Conservation (phyloP, 495 filamentous ascomycete genomes). For the Trichoderma erinaceum region DNA sequence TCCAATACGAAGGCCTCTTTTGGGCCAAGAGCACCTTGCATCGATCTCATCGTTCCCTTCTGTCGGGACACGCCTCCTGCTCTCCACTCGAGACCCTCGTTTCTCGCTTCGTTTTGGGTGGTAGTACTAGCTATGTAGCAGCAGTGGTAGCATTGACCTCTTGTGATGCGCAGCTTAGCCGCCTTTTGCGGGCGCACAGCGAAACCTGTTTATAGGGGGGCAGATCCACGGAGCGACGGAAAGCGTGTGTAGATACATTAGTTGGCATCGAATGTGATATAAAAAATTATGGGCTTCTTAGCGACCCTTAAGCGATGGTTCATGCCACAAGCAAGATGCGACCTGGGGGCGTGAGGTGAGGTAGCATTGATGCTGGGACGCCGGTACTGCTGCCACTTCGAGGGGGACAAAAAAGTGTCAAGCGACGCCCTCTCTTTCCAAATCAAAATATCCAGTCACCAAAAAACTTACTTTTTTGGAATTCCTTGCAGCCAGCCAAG, state of each 20-base stretch:
- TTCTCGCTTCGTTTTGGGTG: not conserved
- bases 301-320: not conserved
- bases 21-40: not conserved
- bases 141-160: not conserved
- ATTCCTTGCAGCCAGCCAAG: not conserved
- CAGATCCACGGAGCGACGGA: too few species aligned
- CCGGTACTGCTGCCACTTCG: too few species aligned
- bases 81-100: not conserved
- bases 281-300: not conserved
- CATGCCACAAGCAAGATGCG: not conserved
- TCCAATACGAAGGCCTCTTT: not conserved
- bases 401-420: not conserved
- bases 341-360: not conserved
- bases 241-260: not conserved
- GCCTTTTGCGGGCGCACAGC: not conserved
- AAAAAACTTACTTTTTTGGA: too few species aligned
- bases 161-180: not conserved
- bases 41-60: constrained; percentile 14
- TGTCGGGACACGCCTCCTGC: constrained; percentile 1
- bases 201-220: not conserved
- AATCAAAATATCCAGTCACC: not conserved
- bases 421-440: not conserved
- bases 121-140: not conserved
- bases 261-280: not conserved
- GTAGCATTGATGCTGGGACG: too few species aligned